phyloP scores from a whole-genome alignment of 805 yeast genomes.

The Danielozyma ontarioensis region DNA sequence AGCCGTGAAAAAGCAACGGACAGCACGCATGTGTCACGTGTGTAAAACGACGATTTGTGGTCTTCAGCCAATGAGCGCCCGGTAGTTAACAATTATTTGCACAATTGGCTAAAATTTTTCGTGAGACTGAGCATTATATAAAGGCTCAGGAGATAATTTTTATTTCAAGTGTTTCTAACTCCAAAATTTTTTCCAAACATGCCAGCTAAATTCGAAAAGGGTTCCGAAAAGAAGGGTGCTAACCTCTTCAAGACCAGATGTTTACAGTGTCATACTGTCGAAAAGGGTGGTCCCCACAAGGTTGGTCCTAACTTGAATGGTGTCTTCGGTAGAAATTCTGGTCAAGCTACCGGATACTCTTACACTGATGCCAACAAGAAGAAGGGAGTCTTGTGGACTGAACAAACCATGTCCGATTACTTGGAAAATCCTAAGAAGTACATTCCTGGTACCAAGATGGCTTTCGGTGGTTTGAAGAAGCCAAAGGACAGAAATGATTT shows the following conservation, averaged over 20 bases:
- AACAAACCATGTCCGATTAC: conserved; percentile 88
- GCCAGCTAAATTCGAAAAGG: conserved; percentile 44
- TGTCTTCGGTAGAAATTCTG: conserved; percentile 87
- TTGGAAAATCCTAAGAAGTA: conserved; percentile 99
- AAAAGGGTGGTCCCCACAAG: conserved; percentile 94
- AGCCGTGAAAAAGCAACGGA: too few relatives aligned
- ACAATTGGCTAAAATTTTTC: neutral
- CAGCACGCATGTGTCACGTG: too few relatives aligned
- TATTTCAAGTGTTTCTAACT: too few relatives aligned
- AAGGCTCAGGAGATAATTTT: neutral
- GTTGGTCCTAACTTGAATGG: conserved; percentile 99
- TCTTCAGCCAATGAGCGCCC: neutral
- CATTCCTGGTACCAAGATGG: conserved; percentile 99
- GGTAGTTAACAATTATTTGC: neutral
- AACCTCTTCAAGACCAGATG: conserved; percentile 98
- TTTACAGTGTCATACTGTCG: conserved; percentile 97
- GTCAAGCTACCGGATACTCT: conserved; percentile 87
- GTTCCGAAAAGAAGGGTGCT: conserved; percentile 78
- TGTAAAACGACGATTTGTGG: too few relatives aligned
- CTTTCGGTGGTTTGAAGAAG: conserved; percentile 99
- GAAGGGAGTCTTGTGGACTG: conserved; percentile 86
- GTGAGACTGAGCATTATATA: neutral
- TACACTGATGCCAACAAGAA: conserved; percentile 98
- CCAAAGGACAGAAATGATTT: conserved; percentile 98
- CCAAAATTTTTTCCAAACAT: conserved; percentile 11